Base-by-base conservation (phyloP, 208 protist genomes). In the Acanthamoeba culbertsoni region DNA sequence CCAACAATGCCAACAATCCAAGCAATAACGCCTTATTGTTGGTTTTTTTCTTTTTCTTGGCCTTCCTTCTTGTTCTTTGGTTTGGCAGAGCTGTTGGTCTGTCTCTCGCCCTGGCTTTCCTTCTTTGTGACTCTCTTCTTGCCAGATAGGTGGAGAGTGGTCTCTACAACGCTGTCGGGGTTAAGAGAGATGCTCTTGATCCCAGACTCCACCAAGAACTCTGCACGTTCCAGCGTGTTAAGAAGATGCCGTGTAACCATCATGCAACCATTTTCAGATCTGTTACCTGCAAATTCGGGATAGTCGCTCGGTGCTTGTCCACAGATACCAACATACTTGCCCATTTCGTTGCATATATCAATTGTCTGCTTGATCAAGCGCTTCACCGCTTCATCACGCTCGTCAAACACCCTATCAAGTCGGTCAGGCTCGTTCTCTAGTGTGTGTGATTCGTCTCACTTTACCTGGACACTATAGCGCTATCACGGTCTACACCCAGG, bases 311-410 rank as follows among this genome's bases (percentile, higher is more conserved):
- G 95, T 40, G 89, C 95, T 26, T 96, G 94, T 12, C 95, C 95
- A 48, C 95, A 96, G 51, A 96, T 95, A n/a, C 95, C 94, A 88
- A 95, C 86, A 35, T 95, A 92, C 77, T 94, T 95, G 37, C 92
- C 75, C 42, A 48, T 63, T 14, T 75, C 51, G 92, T 95, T 93
- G 55, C 82, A 86, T 2, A 53, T 51, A 26, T 94, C 75, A 37
- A 95, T 94, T 10, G 59, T 59, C 63, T 46, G n/a, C 28, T 45
- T 71, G 68, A 95, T 93, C 82, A 94, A 33, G 2, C 31, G 90
- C 55, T 95, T 90, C 37, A 95, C 94, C 40, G 82, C 92, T 23
- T 90, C 93, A 65, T 95, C 42, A 0, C 93, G 45, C 75, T 95
- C 94, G 86, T 95, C 93, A 45, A 95, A 95, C 35, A 95, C 28